Evolutionary conservation across 2,329 filamentous ascomycete genomes (phyloP).

Genomic region (Nannizziopsis arthrosporioides): DNA sequence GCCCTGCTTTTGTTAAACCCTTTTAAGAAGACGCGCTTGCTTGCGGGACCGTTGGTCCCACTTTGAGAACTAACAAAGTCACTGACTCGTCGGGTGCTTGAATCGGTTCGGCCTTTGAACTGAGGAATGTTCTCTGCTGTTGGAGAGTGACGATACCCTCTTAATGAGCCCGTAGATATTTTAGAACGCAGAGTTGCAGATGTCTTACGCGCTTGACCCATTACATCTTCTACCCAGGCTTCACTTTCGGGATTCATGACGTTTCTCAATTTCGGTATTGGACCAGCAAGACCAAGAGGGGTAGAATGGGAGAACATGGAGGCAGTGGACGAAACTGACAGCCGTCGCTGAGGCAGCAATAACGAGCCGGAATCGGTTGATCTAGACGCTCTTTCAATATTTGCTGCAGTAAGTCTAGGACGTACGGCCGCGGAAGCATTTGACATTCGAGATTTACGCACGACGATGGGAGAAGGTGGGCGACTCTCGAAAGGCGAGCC

Average conservation of each 20-base stretch:
- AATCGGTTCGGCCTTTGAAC: not conserved
- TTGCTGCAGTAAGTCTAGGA: constrained; percentile 21
- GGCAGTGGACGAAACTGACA: constrained; percentile 30
- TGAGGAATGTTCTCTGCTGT: constrained; percentile 5
- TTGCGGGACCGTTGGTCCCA: constrained; percentile 20
- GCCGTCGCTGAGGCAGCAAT: constrained; percentile 22
- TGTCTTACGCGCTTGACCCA: constrained; percentile 34
- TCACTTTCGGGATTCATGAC: constrained; percentile 36
- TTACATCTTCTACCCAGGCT: constrained; percentile 38
- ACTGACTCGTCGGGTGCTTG: constrained; percentile 22
- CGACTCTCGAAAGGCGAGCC: constrained; percentile 27
- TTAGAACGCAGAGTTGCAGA: constrained; percentile 23
- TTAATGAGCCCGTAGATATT: constrained; percentile 6
- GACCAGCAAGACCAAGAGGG: constrained; percentile 37
- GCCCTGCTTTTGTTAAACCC: constrained; percentile 21
- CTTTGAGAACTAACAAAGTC: constrained; percentile 22
- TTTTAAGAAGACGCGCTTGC: constrained; percentile 29
- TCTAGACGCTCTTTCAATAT: constrained; percentile 21
- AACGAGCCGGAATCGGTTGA: constrained; percentile 23
- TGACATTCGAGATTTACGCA: constrained; percentile 29
- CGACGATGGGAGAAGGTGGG: constrained; percentile 29
- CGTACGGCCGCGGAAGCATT: constrained; percentile 25
- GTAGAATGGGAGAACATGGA: constrained; percentile 26
- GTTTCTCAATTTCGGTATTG: constrained; percentile 30
- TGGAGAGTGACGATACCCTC: constrained; percentile 3